phyloP scores from a whole-genome alignment of 305 asterid genomes.

The Fraxinus floribunda region DNA sequence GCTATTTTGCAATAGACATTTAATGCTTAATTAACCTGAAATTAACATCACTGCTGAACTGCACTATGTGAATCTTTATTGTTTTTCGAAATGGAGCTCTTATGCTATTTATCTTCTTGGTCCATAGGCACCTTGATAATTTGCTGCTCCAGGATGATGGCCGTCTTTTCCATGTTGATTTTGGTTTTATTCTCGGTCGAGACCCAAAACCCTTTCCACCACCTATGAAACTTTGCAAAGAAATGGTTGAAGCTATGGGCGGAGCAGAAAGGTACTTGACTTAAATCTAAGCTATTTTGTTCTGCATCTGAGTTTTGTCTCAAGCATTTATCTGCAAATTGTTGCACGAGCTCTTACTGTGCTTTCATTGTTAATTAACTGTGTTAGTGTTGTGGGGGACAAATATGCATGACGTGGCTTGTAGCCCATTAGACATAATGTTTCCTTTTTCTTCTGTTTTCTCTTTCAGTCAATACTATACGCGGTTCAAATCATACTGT shows the following conservation, averaged over 20 bases:
- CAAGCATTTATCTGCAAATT: neutral
- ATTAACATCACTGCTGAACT: neutral
- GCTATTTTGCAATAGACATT: neutral
- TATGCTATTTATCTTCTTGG: conserved; percentile 26
- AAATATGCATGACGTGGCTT: neutral
- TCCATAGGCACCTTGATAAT: conserved; percentile 92
- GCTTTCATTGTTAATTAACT: neutral
- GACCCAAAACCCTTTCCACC: conserved; percentile 99
- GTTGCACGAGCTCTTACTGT: neutral
- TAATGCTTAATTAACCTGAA: neutral
- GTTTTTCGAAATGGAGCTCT: conserved; percentile 12
- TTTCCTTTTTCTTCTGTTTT: conserved; percentile 15
- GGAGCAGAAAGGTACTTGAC: conserved; percentile 87
- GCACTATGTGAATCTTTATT: conserved; percentile 12
- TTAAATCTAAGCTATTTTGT: neutral
- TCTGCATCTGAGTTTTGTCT: neutral
- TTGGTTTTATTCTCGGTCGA: conserved; percentile 90
- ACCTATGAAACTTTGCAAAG: conserved; percentile 99
- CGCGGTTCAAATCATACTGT: conserved; percentile 96
- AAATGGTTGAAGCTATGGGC: conserved; percentile 99
- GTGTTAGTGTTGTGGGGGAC: neutral
- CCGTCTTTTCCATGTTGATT: conserved; percentile 93
- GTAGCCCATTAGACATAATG: neutral
- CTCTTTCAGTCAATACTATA: conserved; percentile 81
- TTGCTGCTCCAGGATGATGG: conserved; percentile 96